Percentiles rank a stretch among this genome's conserved stretches.
phyloP scores from a whole-genome alignment of 352 stramenopile genomes.

The Phytophthora capsici region DNA sequence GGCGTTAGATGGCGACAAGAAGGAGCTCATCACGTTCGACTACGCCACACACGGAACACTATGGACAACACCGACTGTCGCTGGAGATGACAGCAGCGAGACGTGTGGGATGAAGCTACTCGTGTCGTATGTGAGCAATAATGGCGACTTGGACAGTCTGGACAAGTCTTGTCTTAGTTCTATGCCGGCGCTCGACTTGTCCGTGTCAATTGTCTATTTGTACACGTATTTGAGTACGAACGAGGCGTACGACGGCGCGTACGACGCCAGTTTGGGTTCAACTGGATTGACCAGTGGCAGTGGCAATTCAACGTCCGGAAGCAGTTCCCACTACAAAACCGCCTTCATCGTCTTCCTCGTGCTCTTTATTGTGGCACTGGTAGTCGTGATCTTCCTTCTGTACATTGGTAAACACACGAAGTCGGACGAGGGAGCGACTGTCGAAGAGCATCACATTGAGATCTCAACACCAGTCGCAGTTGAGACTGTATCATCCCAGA shows the following conservation, averaged over 20 bases:
- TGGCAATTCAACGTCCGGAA: conserved; percentile 9
- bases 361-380: conserved; percentile 41
- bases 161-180: conserved; percentile 46
- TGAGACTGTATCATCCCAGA: neutral
- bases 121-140: conserved; percentile 42
- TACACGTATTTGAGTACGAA: conserved; percentile 36
- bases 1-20: conserved; percentile 39
- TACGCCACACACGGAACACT: conserved; percentile 45
- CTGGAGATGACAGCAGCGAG: conserved; percentile 20
- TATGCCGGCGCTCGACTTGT: conserved; percentile 38
- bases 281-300: neutral
- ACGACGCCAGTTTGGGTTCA: conserved; percentile 19
- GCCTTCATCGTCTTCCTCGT: conserved; percentile 51
- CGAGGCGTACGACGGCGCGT: conserved; percentile 44
- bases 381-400: conserved; percentile 27
- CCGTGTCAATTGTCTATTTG: conserved; percentile 7
- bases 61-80: conserved; percentile 33
- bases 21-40: conserved; percentile 59
- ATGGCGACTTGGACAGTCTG: conserved; percentile 37
- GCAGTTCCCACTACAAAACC: conserved; percentile 39
- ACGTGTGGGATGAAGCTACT: conserved; percentile 54
- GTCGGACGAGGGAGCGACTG: conserved; percentile 4
- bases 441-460: conserved; percentile 13
- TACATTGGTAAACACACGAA: conserved; percentile 31
- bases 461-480: conserved; percentile 3